Conservation (phyloP, 768 basidiomycete genomes). For the Xerocomellus chrysenteron region DNA sequence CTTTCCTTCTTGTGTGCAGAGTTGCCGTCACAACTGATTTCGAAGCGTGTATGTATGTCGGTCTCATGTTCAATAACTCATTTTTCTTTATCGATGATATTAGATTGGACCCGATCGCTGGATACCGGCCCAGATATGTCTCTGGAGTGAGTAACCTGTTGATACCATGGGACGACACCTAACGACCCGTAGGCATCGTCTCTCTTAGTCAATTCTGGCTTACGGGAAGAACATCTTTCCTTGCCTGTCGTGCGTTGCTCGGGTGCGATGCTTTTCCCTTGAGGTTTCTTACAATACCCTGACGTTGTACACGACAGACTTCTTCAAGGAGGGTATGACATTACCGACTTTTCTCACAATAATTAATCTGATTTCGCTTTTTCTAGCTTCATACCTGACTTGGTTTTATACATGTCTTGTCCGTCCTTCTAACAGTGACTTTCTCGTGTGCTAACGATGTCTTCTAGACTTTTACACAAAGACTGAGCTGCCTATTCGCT, state of each 20-base stretch:
- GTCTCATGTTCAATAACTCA: background rate
- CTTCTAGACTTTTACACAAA: constrained; percentile 52
- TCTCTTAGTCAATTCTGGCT: constrained; percentile 56
- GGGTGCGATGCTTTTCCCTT: constrained; percentile 30
- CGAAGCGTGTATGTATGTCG: constrained; percentile 45
- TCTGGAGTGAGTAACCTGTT: constrained; percentile 39
- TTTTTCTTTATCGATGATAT: background rate
- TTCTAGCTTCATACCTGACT: constrained; percentile 53
- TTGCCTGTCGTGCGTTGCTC: constrained; percentile 47
- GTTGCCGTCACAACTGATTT: constrained; percentile 61
- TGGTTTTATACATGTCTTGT: constrained; percentile 64
- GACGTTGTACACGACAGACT: constrained; percentile 22
- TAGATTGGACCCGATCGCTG: constrained; percentile 62
- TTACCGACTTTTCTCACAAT: background rate
- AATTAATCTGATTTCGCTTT: background rate
- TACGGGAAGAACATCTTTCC: constrained; percentile 49
- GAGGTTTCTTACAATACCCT: background rate
- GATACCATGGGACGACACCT: background rate
- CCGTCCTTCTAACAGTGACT: constrained; percentile 13
- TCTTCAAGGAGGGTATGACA: constrained; percentile 46
- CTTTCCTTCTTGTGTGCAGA: constrained; percentile 54
- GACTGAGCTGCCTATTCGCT: constrained; percentile 48
- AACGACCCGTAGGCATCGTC: constrained; percentile 34
- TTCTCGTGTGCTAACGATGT: background rate
- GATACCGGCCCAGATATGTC: constrained; percentile 59